A percentile compares a stretch with the other conserved stretches of the same genome.
These are phyloP conservation scores for Lindgomyces ingoldianus DNA, from an alignment of 495 filamentous ascomycete genomes.

Conservation along the genomic window DNA sequence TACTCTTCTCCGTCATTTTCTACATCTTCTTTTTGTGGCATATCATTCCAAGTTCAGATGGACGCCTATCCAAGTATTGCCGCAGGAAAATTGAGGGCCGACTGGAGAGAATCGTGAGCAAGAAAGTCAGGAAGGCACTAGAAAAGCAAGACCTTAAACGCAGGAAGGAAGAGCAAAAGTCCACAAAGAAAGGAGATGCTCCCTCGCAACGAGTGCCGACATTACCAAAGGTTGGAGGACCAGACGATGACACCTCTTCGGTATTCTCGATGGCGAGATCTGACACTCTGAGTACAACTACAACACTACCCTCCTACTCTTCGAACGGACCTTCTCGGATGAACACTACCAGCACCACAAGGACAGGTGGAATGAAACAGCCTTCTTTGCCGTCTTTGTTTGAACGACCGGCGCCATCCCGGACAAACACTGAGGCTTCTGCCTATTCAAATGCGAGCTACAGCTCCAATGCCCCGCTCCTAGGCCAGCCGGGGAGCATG, in stretches of 20 bases:
- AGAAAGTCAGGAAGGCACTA: constrained; percentile 82
- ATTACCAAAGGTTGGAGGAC: constrained; percentile 52
- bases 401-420: constrained; percentile 41
- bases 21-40: constrained; percentile 89
- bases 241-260: constrained; percentile 50
- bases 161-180: constrained; percentile 57
- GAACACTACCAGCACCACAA: constrained; percentile 34
- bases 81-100: constrained; percentile 83
- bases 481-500: constrained; percentile 60
- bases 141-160: constrained; percentile 67
- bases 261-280: constrained; percentile 18
- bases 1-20: constrained; percentile 69
- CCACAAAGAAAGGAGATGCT: constrained; percentile 57
- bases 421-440: constrained; percentile 51
- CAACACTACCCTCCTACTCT: constrained; percentile 63
- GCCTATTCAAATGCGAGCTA: constrained; percentile 50
- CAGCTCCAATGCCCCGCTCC: constrained; percentile 60
- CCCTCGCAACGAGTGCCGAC: constrained; percentile 62
- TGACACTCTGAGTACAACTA: constrained; percentile 43
- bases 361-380: constrained; percentile 16
- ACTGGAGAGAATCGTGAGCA: constrained; percentile 74
- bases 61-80: constrained; percentile 80
- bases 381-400: constrained; percentile 51
- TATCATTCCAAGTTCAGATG: constrained; percentile 76
- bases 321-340: constrained; percentile 57